Base-by-base conservation (phyloP, 2,329 filamentous ascomycete species). In the Trichophyton simii region DNA sequence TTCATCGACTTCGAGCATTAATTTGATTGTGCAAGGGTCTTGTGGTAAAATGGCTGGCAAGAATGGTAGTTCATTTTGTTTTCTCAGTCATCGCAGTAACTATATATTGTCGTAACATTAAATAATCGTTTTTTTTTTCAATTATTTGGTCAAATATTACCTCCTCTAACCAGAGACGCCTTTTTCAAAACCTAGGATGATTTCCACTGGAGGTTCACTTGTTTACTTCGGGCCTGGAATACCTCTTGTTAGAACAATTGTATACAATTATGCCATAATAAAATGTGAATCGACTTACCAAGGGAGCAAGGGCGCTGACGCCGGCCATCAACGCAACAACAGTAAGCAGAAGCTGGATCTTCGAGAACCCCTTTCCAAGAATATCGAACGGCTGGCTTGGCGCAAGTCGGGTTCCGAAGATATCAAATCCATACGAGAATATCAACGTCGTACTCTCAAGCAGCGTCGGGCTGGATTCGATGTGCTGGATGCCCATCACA, bases 401-500 rank as follows among this genome's bases (percentile, higher is more conserved):
- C n/a, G 87, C 84, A 9, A 95, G 83, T 59, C 91, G 80, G 0
- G 91, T 92, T 13, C 88, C 91, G 66, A 95, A 99, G 1, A 97
- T 78, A 72, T 99, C 94, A 13, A 90, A 73, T 2, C 94, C 94
- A 69, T 88, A 96, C 0, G 90, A 91, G 69, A 96, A 87, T 11
- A 99, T 82, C 61, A 97, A 73, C 68, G 88, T 92, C 0, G 94
- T 97, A 75, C 91, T 96, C 77, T 99, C 94, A 34, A 99, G 82
- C 3, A 90, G 73, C 1, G 90, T 88, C 0, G 91, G 88, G 18
- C 83, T 83, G 0, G 90, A 85, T 34, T 92, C 81, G 20, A 97
- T 84, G 54, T 83, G 78, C 63, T 82, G 79, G 48, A 96, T 82
- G 4, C 90, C 91, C 1, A 91, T 63, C 0, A 97, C 82, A 65